Evolutionary conservation across 1,284 basidiomycete species (phyloP), one percentile per base, ranked within the genome.

Genomic region (Boletellus sp.): DNA sequence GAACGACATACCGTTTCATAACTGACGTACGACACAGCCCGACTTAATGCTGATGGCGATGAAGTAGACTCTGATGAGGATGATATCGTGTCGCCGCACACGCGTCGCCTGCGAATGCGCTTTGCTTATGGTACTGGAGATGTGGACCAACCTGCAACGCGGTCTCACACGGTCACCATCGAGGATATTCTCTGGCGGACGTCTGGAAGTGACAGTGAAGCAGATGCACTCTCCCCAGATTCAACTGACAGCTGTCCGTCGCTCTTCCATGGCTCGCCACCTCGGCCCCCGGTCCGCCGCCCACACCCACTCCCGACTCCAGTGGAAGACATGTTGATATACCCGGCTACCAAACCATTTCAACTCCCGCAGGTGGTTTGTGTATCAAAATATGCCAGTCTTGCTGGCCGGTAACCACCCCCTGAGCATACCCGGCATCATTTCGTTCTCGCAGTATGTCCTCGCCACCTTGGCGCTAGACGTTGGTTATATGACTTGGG

Each of bases 11-110:
- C 38, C 41, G 21, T 44, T 53, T 41, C 21, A 30, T 36, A 32
- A 51, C 55, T 59, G 50, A 56, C 47, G 44, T 40, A 19, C 38
- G 44, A 39, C 46, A 21, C 54, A 83, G 81, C 79, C 33, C 76
- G 78, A 46, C 71, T 83, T 35, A 77, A 83, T 64, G 65, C 74
- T 8, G 78, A 83, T 58, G 81, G 81, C 1, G 76, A 82, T 54
- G 79, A 81, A 58, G 75, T 83, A 54, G 69, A 79, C 12, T 72
- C 73, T 0, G 77, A 78, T 15, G 79, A 66, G 26, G 66, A 66
- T 16, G 55, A 58, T 33, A 52, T 52, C 22, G 56, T 53, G n/a
- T 56, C 60, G 16, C 51, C 56, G n/a, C 50, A 55, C 47, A 62
- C 55, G 18, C 62, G 60, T n/a, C 65, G 62, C 36, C 52, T 58